Base-by-base conservation (phyloP, 306 rosid species). In the Mucuna pruriens region DNA sequence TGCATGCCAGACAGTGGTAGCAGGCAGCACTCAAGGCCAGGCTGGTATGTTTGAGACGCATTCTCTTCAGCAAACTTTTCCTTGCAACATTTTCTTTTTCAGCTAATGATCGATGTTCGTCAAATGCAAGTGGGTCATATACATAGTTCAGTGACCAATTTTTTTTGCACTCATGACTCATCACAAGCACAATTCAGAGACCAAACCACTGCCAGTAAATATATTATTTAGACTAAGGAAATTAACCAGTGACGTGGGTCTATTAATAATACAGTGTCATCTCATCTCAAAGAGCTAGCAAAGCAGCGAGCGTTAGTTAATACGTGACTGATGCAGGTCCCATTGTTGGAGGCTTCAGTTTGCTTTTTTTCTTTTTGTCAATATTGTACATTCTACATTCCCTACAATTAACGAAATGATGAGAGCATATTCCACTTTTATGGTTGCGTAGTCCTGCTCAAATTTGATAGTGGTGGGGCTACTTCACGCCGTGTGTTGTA, bases 1-100 rank as follows among this genome's bases (percentile, higher is more conserved):
- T 66, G 90, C 86, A 82, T 83, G 90, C 85, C 55, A 77, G 87
- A 76, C 79, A 80, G 57, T 31, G 8, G 70, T 17, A 48, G 85
- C 81, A 84, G 87, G 81, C 5, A 36, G 71, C 85, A 76, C 85
- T 75, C 64, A 80, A 76, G 63, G 16, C 69, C 85, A 70, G 73
- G 20, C 80, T 82, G 86, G 51, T 38, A 2, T 66, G 73, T 55
- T 72, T 76, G 67, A 36, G 74, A 65, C 52, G 2, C 62, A 54
- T 65, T 34, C 62, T 34, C 75, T 52, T 69, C 12, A 40, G 13
- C 5, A 58, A 58, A 15, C 23, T 62, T 61, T 51, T 31, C 76
- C 8, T 76, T 54, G 0, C 20, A 39, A 51, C 61, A 23, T 61
- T 63, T 52, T 66, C 51, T 69, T 69, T 67, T 80, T 40, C 70